Evolutionary conservation across 441 rosid genomes (phyloP), one percentile per base, ranked within the genome.

Genomic region (Euphorbia neoarborescens): DNA sequence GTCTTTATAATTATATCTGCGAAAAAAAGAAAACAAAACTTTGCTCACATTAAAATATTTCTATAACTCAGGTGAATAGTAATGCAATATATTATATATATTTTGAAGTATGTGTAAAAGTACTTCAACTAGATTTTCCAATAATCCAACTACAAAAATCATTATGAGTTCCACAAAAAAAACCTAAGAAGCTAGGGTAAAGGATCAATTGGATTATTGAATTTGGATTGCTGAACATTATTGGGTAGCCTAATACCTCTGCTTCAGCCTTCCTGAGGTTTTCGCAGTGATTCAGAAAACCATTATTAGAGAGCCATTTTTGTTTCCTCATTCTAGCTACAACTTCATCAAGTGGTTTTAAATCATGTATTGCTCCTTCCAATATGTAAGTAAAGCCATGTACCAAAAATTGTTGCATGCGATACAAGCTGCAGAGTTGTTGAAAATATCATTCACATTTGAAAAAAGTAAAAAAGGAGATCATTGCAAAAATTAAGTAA

Each of bases 251-350:
- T 19, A 50, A 35, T 30, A 90, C 98, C 98, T 93, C 98, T 28
- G 71, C 71, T 88, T 93, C 98, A 51, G 94, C 97, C 81, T 78
- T 90, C 64, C 57, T 82, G 30, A 93, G 96, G 82, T 87, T 90
- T 77, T 88, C 81, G 64, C 91, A 80, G 71, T 90, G 79, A 74
- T 82, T 76, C 34, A 77, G 44, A 71, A 90, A 93, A 64, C 91
- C 97, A 75, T 69, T 81, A 71, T 71, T 83, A 73, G 89, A 90
- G 25, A 84, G 80, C 42, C 73, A 65, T 70, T 86, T 87, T 68
- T 75, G 78, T 68, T 80, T 72, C 71, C 67, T 79, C 13, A 76
- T 62, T 38, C 73, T 76, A 68, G 59, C 53, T 19, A 74, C 64
- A 38, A 53, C 75, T 56, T 85, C 75, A 61, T 42, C 72, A 0